Percentiles rank a stretch among this genome's conserved stretches.
Conservation (phyloP, 805 yeast species). For the Lachancea sp. region DNA sequence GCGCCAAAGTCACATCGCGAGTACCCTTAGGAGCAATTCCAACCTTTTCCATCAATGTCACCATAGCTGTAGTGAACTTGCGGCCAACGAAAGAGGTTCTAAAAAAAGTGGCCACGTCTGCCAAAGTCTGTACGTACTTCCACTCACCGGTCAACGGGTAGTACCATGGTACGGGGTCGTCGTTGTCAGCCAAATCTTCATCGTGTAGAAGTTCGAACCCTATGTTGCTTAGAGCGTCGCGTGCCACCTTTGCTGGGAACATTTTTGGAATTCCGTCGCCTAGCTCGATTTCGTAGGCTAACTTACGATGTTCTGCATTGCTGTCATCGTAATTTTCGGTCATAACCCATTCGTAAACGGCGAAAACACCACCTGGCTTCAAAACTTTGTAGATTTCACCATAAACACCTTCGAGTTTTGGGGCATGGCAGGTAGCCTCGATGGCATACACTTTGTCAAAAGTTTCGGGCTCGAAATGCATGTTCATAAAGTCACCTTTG, state of each 20-base stretch:
- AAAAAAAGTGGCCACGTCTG: constrained; percentile 75
- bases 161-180: constrained; percentile 93
- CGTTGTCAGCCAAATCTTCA: constrained; percentile 74
- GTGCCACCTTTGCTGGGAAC: constrained; percentile 82
- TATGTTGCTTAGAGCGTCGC: constrained; percentile 72
- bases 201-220: constrained; percentile 78
- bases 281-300: constrained; percentile 94
- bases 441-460: constrained; percentile 97
- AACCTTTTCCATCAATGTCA: constrained; percentile 73
- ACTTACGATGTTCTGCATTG: constrained; percentile 84
- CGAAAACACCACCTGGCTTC: constrained; percentile 96
- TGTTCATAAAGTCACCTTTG: constrained; percentile 98
- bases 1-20: constrained; percentile 79
- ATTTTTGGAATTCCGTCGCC: constrained; percentile 99
- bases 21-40: constrained; percentile 94
- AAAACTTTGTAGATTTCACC: constrained; percentile 88
- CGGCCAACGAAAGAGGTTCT: constrained; percentile 89
- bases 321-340: constrained; percentile 85
- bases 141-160: constrained; percentile 94
- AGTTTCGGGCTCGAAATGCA: constrained; percentile 86
- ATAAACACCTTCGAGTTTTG: constrained; percentile 91
- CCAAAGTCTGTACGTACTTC: constrained; percentile 72
- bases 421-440: constrained; percentile 98
- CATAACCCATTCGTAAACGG: constrained; percentile 99
- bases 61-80: constrained; percentile 70